phyloP scores from a whole-genome alignment of 78 protist species.

The Emiliania huxleyi region DNA sequence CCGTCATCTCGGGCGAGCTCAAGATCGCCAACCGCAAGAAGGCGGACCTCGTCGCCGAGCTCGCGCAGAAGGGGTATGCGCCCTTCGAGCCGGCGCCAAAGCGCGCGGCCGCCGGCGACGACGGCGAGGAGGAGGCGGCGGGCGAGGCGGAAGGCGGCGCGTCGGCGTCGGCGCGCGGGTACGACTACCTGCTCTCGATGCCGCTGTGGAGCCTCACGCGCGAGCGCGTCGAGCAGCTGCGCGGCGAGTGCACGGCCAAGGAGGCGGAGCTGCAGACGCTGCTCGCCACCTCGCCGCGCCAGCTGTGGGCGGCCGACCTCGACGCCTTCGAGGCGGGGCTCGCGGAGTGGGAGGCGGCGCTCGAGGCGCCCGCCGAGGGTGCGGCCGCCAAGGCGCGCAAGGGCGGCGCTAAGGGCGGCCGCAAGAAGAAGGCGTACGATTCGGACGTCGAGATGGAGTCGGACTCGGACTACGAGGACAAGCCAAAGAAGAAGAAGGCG shows the following conservation, averaged over 20 bases:
- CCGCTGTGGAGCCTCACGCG: constrained; percentile 50
- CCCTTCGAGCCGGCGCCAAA: background rate
- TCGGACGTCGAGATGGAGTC: background rate
- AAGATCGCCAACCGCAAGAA: constrained; percentile 29
- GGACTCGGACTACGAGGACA: background rate
- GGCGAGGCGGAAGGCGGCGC: background rate
- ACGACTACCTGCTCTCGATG: constrained; percentile 58
- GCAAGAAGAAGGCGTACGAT: background rate
- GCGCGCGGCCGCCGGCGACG: background rate
- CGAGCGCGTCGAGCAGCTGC: constrained; percentile 41
- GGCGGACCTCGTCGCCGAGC: constrained; percentile 32
- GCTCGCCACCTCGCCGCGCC: background rate
- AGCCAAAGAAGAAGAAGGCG: background rate
- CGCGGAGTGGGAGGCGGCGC: background rate
- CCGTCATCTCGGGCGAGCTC: constrained; percentile 33
- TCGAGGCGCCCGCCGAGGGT: background rate
- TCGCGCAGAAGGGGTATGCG: background rate
- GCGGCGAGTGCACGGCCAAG: background rate
- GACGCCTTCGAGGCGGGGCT: background rate
- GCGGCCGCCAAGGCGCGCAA: background rate
- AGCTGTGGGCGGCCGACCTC: constrained; percentile 9
- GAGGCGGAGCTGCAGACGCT: constrained; percentile 6
- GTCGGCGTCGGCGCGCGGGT: background rate
- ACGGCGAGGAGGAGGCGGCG: background rate
- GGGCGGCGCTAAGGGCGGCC: background rate